Conservation (phyloP, 1,284 basidiomycete genomes). For the Irpex sp. region DNA sequence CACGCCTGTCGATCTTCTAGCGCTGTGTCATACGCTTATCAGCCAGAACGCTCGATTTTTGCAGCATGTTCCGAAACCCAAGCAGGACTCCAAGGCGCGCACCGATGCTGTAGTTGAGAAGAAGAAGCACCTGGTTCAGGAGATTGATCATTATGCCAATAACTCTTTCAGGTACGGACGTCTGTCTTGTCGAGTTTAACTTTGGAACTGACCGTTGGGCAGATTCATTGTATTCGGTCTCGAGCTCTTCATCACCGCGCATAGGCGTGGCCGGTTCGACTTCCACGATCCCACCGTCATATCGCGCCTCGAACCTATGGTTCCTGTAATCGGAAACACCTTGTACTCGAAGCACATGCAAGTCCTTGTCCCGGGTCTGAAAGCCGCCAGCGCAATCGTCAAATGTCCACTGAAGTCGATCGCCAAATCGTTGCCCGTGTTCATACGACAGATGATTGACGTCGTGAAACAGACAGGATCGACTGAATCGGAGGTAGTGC, state of each 20-base stretch:
- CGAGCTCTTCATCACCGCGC: constrained; percentile 87
- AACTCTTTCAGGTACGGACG: constrained; percentile 75
- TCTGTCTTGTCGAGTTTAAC: neutral
- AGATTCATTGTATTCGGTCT: constrained; percentile 93
- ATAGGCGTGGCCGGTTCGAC: constrained; percentile 84
- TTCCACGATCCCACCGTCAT: constrained; percentile 73
- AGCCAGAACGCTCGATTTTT: constrained; percentile 88
- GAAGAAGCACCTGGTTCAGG: constrained; percentile 59
- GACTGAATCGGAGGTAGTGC: constrained; percentile 88
- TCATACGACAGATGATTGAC: constrained; percentile 83
- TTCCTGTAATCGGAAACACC: constrained; percentile 87
- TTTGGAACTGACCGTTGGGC: constrained; percentile 16
- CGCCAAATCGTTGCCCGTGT: constrained; percentile 77
- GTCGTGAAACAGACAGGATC: constrained; percentile 84
- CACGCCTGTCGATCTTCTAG: constrained; percentile 68
- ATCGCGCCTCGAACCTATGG: constrained; percentile 82
- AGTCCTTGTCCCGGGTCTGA: constrained; percentile 81
- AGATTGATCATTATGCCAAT: constrained; percentile 72
- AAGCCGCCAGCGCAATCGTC: constrained; percentile 78
- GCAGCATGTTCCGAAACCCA: constrained; percentile 46
- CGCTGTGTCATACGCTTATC: constrained; percentile 87
- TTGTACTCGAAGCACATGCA: constrained; percentile 83
- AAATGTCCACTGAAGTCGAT: constrained; percentile 84
- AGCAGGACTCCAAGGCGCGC: constrained; percentile 34
- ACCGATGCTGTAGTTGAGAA: constrained; percentile 74